Conservation (phyloP, 345 rosid genomes). For the Corchorus capsularis region DNA sequence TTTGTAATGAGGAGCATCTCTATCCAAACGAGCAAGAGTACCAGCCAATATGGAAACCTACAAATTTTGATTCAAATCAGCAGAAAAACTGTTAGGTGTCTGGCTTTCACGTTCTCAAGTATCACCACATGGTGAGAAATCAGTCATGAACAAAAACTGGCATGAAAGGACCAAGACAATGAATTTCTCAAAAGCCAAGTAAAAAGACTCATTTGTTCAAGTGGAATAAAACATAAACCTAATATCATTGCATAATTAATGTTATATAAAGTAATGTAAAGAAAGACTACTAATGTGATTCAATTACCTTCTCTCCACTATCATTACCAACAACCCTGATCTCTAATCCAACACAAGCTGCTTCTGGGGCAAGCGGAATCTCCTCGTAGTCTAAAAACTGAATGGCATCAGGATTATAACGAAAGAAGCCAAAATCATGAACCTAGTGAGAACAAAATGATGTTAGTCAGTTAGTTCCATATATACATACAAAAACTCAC, state of each 20-base stretch:
- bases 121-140: background rate
- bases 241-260: background rate
- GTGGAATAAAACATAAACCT: background rate
- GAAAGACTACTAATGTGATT: background rate
- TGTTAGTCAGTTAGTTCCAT: constrained; percentile 16
- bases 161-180: background rate
- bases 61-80: constrained; percentile 29
- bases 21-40: constrained; percentile 92
- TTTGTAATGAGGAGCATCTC: constrained; percentile 91
- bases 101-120: background rate
- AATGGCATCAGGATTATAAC: constrained; percentile 74
- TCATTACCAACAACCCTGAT: constrained; percentile 97
- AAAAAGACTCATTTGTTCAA: background rate
- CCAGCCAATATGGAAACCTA: constrained; percentile 98
- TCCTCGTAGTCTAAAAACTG: constrained; percentile 86
- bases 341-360: constrained; percentile 91
- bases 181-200: background rate
- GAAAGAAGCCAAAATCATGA: constrained; percentile 98
- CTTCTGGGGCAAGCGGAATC: constrained; percentile 95
- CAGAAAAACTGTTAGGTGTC: constrained; percentile 4
- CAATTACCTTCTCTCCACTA: constrained; percentile 89
- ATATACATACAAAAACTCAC: background rate
- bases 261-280: background rate
- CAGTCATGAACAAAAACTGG: background rate
- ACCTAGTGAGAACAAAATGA: constrained; percentile 51